phyloP scores from a whole-genome alignment of 1,139 yeast species.

The Zygotorulaspora mrakii region DNA sequence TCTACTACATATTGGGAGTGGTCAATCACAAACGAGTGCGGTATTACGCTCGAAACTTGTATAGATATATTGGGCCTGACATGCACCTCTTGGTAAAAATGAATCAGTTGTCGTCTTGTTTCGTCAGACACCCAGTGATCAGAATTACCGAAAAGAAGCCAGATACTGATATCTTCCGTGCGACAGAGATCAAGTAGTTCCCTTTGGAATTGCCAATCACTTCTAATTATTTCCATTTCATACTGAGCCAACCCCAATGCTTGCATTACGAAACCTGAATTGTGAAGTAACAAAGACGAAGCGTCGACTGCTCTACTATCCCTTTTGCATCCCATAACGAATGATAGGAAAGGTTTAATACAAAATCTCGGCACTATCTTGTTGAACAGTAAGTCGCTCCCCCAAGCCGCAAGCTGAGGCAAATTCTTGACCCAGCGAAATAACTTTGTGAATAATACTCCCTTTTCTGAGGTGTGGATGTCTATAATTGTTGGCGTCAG shows the following conservation, averaged over 20 bases:
- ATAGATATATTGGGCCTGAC: constrained; percentile 12
- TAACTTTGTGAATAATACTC: constrained; percentile 40
- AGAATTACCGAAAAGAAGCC: constrained; percentile 51
- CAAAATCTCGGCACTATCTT: constrained; percentile 23
- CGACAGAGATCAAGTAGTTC: constrained; percentile 46
- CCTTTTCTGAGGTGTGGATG: constrained; percentile 52
- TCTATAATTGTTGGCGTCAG: constrained; percentile 61
- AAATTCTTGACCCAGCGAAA: constrained; percentile 16
- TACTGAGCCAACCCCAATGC: constrained; percentile 51
- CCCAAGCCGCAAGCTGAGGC: constrained; percentile 18
- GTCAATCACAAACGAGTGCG: constrained; percentile 26
- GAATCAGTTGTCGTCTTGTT: constrained; percentile 46
- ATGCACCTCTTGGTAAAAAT: constrained; percentile 37
- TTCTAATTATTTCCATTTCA: constrained; percentile 49
- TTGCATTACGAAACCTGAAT: constrained; percentile 47
- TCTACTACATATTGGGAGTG: constrained; percentile 21
- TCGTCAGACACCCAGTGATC: constrained; percentile 60
- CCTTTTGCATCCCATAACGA: constrained; percentile 17
- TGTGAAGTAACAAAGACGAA: constrained; percentile 42
- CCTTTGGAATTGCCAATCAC: constrained; percentile 35
- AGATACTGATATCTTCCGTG: constrained; percentile 38
- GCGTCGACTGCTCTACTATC: constrained; percentile 41
- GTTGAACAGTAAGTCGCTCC: constrained; percentile 19
- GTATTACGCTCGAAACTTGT: constrained; percentile 17
- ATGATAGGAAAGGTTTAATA: constrained; percentile 15